Conservation (phyloP, 2,329 filamentous ascomycete species). For the Coniella vitis region DNA sequence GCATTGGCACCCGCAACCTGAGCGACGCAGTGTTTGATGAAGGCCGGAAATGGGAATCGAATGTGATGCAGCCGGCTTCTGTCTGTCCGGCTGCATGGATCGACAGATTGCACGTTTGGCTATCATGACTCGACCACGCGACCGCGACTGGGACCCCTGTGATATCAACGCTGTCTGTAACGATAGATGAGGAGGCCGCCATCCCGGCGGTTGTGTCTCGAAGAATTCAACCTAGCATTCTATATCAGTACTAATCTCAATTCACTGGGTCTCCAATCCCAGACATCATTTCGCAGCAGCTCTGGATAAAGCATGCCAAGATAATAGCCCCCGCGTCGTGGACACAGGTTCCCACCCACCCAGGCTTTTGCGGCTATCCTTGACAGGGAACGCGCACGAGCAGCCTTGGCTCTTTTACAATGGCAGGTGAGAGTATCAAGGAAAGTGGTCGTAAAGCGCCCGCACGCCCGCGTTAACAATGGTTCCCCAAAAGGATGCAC, state of each 20-base stretch:
- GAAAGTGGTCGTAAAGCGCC: neutral
- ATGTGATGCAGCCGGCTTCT: neutral
- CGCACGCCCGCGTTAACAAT: slow-evolving; percentile 9
- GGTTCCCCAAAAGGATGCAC: neutral
- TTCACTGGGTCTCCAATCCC: neutral
- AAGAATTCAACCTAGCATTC: neutral
- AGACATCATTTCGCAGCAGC: neutral
- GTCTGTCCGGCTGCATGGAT: neutral
- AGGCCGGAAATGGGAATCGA: slow-evolving; percentile 4
- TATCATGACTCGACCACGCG: slow-evolving; percentile 1
- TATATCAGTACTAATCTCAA: neutral
- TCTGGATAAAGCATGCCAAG: neutral
- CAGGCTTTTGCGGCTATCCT: slow-evolving; percentile 4
- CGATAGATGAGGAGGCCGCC: neutral
- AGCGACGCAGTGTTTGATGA: neutral
- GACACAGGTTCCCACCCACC: slow-evolving; percentile 7
- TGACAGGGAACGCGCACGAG: neutral
- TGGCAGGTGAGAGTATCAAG: neutral
- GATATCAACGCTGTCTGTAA: neutral
- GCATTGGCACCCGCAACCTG: neutral
- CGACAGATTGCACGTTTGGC: neutral
- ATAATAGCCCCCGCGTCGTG: neutral
- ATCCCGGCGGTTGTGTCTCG: neutral
- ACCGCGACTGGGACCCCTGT: neutral
- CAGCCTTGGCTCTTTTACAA: slow-evolving; percentile 6